Percentiles rank a stretch among this genome's conserved stretches.
Conservation (phyloP, 306 rosid genomes). For the Ormosia semicastrata region DNA sequence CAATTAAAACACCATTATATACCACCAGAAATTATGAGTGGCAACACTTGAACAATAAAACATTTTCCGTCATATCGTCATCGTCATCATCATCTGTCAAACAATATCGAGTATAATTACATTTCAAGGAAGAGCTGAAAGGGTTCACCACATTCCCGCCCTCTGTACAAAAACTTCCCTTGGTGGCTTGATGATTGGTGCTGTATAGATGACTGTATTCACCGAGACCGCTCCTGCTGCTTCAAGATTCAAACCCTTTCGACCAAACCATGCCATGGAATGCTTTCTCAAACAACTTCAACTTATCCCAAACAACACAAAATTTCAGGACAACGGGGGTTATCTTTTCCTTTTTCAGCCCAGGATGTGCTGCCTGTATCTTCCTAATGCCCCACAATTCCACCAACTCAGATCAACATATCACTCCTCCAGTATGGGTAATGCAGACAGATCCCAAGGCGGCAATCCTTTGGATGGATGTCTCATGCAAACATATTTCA, state of each 20-base stretch:
- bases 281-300: constrained; percentile 44
- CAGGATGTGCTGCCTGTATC: constrained; percentile 61
- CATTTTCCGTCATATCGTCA: not conserved
- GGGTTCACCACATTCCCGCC: constrained; percentile 44
- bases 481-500: constrained; percentile 36
- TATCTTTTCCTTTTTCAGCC: constrained; percentile 75
- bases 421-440: constrained; percentile 48
- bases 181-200: not conserved
- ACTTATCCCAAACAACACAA: constrained; percentile 65
- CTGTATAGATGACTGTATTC: constrained; percentile 27
- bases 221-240: constrained; percentile 8
- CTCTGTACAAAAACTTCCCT: constrained; percentile 43
- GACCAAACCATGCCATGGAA: constrained; percentile 80
- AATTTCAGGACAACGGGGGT: constrained; percentile 72
- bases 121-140: constrained; percentile 49
- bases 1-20: not conserved
- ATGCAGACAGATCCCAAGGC: constrained; percentile 41
- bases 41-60: not conserved
- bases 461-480: constrained; percentile 45
- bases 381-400: constrained; percentile 51
- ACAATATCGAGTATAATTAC: constrained; percentile 47
- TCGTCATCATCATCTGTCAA: not conserved
- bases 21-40: too few species aligned
- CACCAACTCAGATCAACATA: constrained; percentile 50
- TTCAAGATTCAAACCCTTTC: constrained; percentile 53